Conservation (phyloP, 495 filamentous ascomycete species). For the Amniculicola lignicola region DNA sequence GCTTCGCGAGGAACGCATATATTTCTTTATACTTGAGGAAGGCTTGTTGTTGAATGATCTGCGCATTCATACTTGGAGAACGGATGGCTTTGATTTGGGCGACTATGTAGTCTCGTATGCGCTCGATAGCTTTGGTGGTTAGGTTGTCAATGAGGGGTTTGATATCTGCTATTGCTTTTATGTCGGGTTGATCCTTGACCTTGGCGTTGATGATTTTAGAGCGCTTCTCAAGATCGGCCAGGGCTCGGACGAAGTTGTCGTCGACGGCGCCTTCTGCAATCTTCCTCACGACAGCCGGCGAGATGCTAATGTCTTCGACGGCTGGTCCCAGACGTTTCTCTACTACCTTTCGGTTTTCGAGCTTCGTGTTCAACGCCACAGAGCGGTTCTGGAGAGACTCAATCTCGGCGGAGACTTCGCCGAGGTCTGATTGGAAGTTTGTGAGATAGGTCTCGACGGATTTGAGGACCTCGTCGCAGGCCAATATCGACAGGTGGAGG, state of each 20-base stretch:
- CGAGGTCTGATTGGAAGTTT: constrained; percentile 88
- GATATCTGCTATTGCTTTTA: constrained; percentile 76
- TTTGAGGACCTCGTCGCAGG: constrained; percentile 88
- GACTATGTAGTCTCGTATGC: constrained; percentile 91
- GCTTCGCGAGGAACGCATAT: constrained; percentile 75
- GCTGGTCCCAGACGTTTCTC: constrained; percentile 85
- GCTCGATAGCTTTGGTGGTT: constrained; percentile 83
- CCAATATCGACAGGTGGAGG: constrained; percentile 79
- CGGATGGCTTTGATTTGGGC: constrained; percentile 88
- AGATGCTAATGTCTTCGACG: constrained; percentile 86
- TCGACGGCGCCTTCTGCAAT: constrained; percentile 88
- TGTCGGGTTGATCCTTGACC: constrained; percentile 55
- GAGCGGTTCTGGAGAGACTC: constrained; percentile 88
- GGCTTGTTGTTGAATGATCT: constrained; percentile 87
- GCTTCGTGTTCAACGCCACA: constrained; percentile 73
- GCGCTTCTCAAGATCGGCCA: constrained; percentile 80
- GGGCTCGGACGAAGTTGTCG: constrained; percentile 78
- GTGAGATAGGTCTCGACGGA: constrained; percentile 90
- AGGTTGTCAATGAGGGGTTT: constrained; percentile 80
- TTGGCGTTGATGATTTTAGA: constrained; percentile 67
- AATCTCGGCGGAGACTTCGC: constrained; percentile 88
- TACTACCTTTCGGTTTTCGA: constrained; percentile 84
- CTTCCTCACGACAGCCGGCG: constrained; percentile 73
- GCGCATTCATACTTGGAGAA: constrained; percentile 92
- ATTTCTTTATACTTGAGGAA: constrained; percentile 85